These are phyloP conservation scores for Paracamarosporium sp. DNA, from an alignment of 2,329 filamentous ascomycete species.

Conservation along the genomic window DNA sequence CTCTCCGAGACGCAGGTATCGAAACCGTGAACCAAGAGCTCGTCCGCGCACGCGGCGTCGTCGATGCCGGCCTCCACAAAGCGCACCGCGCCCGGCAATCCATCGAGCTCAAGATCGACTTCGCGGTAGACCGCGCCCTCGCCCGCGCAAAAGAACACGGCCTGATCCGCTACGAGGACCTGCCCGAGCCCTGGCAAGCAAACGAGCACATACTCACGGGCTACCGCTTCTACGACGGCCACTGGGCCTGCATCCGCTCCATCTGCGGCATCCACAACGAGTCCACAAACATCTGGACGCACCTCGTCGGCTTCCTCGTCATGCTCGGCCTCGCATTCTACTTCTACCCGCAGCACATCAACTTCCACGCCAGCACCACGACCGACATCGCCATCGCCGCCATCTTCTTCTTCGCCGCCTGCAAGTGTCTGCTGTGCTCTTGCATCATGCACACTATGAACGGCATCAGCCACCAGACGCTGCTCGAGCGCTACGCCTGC, in stretches of 20 bases:
- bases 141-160: conserved; percentile 77
- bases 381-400: conserved; percentile 90
- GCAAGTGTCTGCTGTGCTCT: conserved; percentile 92
- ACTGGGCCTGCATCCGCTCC: conserved; percentile 85
- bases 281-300: conserved; percentile 97
- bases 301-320: conserved; percentile 85
- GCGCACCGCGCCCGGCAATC: conserved; percentile 79
- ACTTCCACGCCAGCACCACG: conserved; percentile 86
- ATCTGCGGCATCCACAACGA: conserved; percentile 90
- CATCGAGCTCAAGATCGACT: conserved; percentile 69
- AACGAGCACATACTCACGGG: conserved; percentile 92
- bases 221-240: conserved; percentile 93
- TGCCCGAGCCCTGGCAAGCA: conserved; percentile 90
- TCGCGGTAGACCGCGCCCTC: conserved; percentile 83
- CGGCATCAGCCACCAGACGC: conserved; percentile 85
- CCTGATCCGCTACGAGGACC: conserved; percentile 85
- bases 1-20: conserved; percentile 78
- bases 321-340: conserved; percentile 91
- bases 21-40: conserved; percentile 82
- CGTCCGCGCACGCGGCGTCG: conserved; percentile 74
- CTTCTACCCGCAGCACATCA: conserved; percentile 87
- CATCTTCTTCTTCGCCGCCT: conserved; percentile 94
- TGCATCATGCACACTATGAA: conserved; percentile 99
- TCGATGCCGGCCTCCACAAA: conserved; percentile 81
- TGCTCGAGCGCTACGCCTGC: conserved; percentile 95